Percentiles rank a stretch among this genome's conserved stretches.
Conservation (phyloP, 805 yeast genomes). For the Ogataea sp. region DNA sequence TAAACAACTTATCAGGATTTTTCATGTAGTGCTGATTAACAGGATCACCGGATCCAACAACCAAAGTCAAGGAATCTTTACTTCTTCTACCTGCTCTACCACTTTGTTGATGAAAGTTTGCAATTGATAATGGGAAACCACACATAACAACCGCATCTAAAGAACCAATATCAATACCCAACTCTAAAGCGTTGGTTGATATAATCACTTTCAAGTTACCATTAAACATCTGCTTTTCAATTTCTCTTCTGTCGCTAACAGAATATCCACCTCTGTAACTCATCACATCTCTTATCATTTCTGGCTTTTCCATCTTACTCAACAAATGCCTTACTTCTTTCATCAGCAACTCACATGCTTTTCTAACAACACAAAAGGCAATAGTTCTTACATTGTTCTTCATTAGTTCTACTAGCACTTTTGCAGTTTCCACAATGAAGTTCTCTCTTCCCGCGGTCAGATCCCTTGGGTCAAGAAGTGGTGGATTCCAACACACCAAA, state of each 20-base stretch:
- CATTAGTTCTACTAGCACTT: conserved; percentile 58
- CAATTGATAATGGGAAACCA: conserved; percentile 84
- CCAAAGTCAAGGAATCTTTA: conserved; percentile 75
- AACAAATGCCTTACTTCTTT: conserved; percentile 64
- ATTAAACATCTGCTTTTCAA: conserved; percentile 84
- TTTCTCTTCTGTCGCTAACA: conserved; percentile 73
- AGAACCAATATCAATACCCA: conserved; percentile 92
- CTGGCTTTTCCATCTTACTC: conserved; percentile 33
- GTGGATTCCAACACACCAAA: conserved; percentile 80
- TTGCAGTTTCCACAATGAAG: conserved; percentile 71
- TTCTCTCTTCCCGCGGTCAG: conserved; percentile 54
- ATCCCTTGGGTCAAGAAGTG: conserved; percentile 53
- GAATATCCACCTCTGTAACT: conserved; percentile 95
- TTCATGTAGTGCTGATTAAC: conserved; percentile 78
- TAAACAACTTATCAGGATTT: conserved; percentile 53
- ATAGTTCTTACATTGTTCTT: conserved; percentile 65
- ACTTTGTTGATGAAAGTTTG: conserved; percentile 89
- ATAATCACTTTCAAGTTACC: conserved; percentile 81
- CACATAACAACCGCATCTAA: conserved; percentile 87
- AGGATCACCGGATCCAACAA: conserved; percentile 77
- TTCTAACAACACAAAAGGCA: conserved; percentile 82
- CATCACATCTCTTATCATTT: conserved; percentile 62
- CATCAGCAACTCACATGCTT: conserved; percentile 81
- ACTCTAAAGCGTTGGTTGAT: conserved; percentile 91
- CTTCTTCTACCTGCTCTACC: conserved; percentile 95